phyloP scores from a whole-genome alignment of 495 filamentous ascomycete species.

The Aspergillus sparsus region DNA sequence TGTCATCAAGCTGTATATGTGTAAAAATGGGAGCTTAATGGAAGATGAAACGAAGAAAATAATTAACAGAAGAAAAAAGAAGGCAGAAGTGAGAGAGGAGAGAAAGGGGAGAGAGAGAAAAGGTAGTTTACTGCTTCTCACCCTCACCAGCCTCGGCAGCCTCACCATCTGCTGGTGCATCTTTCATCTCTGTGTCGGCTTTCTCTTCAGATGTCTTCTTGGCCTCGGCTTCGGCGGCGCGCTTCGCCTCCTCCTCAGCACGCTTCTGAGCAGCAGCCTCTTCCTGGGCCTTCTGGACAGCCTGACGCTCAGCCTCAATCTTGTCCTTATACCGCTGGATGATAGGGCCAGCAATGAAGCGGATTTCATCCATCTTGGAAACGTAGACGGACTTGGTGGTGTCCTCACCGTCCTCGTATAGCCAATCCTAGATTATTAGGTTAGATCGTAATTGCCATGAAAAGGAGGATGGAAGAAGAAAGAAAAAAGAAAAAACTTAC shows the following conservation, averaged over 20 bases:
- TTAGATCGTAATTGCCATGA: constrained; percentile 11
- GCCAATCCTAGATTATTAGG: constrained; percentile 72
- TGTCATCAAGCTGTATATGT: constrained; percentile 24
- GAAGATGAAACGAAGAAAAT: too few relatives aligned
- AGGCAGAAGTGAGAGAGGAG: constrained; percentile 1
- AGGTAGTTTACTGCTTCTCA: constrained; percentile 45
- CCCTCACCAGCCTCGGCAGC: constrained; percentile 37
- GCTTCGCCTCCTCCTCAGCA: constrained; percentile 66
- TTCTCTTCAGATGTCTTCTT: constrained; percentile 53
- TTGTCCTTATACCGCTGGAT: constrained; percentile 95
- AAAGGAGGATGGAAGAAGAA: background rate
- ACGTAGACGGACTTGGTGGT: constrained; percentile 91
- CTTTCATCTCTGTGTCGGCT: constrained; percentile 58
- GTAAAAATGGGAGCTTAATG: constrained; percentile 15
- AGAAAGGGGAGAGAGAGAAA: background rate
- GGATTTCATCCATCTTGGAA: constrained; percentile 94
- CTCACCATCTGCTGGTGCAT: constrained; percentile 48
- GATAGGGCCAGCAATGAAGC: constrained; percentile 85
- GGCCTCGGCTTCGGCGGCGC: constrained; percentile 53
- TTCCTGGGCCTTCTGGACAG: constrained; percentile 71
- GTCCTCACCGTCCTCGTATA: constrained; percentile 97
- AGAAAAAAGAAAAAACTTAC: constrained; percentile 52
- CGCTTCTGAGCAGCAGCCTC: constrained; percentile 82
- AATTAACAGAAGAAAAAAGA: background rate
- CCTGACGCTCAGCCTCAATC: constrained; percentile 83